These are phyloP conservation scores for Diaporthe amygdali DNA, from an alignment of 2,329 filamentous ascomycete genomes.

Conservation along the genomic window DNA sequence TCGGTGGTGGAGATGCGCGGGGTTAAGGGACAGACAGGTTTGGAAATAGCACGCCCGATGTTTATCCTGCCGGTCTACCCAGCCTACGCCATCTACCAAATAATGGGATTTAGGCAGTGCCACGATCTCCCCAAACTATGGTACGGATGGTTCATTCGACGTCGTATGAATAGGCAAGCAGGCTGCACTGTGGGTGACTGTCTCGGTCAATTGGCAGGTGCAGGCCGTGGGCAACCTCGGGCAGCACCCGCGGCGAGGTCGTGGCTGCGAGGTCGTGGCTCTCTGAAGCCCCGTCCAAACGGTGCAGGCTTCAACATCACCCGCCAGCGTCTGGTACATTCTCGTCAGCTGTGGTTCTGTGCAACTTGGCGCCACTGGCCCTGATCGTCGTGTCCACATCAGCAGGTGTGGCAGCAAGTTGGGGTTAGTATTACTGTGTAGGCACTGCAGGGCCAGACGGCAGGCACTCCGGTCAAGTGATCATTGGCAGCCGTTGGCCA, in stretches of 20 bases:
- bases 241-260: not conserved
- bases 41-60: not conserved
- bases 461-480: slow-evolving; percentile 22
- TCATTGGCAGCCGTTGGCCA: slow-evolving; percentile 10
- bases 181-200: not conserved
- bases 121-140: not conserved
- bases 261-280: not conserved
- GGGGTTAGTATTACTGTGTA: not conserved
- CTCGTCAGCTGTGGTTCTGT: not conserved
- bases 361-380: not conserved
- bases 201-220: not conserved
- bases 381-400: slow-evolving; percentile 4
- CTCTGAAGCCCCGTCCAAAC: not conserved
- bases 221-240: not conserved
- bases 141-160: not conserved
- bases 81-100: slow-evolving; percentile 10
- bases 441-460: not conserved
- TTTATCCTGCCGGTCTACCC: slow-evolving; percentile 14
- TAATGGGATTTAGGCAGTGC: not conserved
- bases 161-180: not conserved
- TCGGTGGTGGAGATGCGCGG: not conserved
- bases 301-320: not conserved
- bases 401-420: slow-evolving; percentile 7
- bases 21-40: not conserved
- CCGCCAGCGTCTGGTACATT: not conserved